Evolutionary conservation across 495 filamentous ascomycete species (phyloP).

Genomic region (Beverwykella pulmonaria): DNA sequence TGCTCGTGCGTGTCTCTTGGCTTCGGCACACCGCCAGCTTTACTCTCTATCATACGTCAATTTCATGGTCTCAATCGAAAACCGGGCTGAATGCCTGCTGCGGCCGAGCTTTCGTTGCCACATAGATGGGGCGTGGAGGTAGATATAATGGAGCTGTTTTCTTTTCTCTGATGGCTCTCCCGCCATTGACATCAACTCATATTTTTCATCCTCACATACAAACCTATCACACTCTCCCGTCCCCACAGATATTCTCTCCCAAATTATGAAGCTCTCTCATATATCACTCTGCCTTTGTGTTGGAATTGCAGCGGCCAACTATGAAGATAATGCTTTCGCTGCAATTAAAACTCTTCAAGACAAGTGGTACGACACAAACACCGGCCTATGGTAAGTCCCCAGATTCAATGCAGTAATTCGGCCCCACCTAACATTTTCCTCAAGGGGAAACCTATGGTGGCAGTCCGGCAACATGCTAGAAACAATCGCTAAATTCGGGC

Average conservation of each 20-base stretch:
- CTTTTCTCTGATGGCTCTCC: neutral
- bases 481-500: conserved; percentile 22
- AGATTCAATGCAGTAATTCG: neutral
- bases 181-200: neutral
- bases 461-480: conserved; percentile 31
- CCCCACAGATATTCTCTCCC: neutral
- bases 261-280: conserved; percentile 25
- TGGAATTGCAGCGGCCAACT: conserved; percentile 7
- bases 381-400: conserved; percentile 36
- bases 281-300: conserved; percentile 6
- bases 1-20: conserved; percentile 3
- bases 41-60: conserved; percentile 18
- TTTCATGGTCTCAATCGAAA: neutral
- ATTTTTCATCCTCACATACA: neutral
- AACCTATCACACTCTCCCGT: neutral
- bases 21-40: conserved; percentile 2
- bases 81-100: neutral
- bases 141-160: conserved; percentile 11
- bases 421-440: neutral
- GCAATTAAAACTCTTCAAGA: conserved; percentile 31
- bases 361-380: conserved; percentile 38
- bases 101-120: conserved; percentile 12
- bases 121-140: neutral
- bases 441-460: conserved; percentile 31
- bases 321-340: conserved; percentile 22